These are phyloP conservation scores for Phalaenopsis aphrodite DNA, from an alignment of 106 monocot genomes.

Conservation along the genomic window DNA sequence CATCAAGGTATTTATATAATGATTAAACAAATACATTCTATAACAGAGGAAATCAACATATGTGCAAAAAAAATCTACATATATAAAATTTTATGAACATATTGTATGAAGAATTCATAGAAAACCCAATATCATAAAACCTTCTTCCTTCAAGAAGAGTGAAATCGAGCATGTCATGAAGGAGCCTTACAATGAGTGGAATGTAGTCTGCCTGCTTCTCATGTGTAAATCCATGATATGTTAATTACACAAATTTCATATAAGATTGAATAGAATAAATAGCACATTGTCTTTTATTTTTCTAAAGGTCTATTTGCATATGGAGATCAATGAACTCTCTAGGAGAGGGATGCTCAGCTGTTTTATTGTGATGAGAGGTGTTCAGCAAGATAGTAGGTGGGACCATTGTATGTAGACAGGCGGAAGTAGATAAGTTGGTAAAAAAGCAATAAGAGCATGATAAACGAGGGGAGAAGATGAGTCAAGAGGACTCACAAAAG, in stretches of 20 bases:
- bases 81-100: neutral
- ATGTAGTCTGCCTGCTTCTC: neutral
- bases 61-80: neutral
- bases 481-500: no score
- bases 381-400: no score
- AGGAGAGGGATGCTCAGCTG: no score
- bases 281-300: no score
- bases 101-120: neutral
- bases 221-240: neutral
- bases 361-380: no score
- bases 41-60: neutral
- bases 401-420: no score
- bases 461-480: no score
- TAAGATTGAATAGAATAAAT: no score
- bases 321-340: no score
- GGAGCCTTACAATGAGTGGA: neutral
- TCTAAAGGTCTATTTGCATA: no score
- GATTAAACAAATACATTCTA: neutral
- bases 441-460: no score
- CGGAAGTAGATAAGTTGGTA: no score
- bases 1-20: neutral
- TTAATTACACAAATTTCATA: neutral
- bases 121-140: neutral
- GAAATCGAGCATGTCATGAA: neutral
- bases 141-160: neutral